Evolutionary conservation across 768 basidiomycete genomes (phyloP), one percentile per base, ranked within the genome.

Genomic region (Phlegmacium glaucopus): DNA sequence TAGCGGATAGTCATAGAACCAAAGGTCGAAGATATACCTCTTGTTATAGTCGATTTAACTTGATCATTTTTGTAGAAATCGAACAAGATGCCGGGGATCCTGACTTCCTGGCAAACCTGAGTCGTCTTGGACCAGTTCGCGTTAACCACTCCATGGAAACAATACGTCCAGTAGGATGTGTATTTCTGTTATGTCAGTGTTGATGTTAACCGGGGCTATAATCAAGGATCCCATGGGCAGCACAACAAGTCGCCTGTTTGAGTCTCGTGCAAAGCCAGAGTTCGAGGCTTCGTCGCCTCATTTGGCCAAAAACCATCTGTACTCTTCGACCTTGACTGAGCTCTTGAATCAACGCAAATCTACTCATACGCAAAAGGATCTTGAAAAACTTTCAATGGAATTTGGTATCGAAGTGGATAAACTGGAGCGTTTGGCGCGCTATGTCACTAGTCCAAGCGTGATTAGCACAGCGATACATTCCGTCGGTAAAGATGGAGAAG

Each of bases 71-170:
- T 22, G 22, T 27, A 88, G 87, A 69, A 7, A 81, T 88, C 55
- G 72, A 79, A 45, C 66, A 59, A 44, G 87, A 92, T 54, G 74
- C 79, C n/a, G 72, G 69, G 45, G 88, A 93, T 57, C 85, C 86
- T 1, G 78, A 89, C 22, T 78, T 91, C 42, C 61, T 87, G 55
- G 71, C 77, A 29, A 89, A 86, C 54, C 65, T 93, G 42, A 77
- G 54, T 53, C 70, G 64, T 30, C 68, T 92, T 2, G 88, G 88
- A 1, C 80, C 78, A 10, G 89, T 90, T 17, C 71, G 68, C 27
- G 87, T 91, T 10, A 79, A 88, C 56, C 83, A 85, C 55, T 77
- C 75, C 59, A 78, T 77, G 75, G 69, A 72, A 48, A 62, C 72
- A 6, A 54, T 79, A 43, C 74, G 63, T 52, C 65, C 75, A 16